phyloP scores from a whole-genome alignment of 1,284 basidiomycete genomes.

The Cutaneotrichosporon spelunceum region DNA sequence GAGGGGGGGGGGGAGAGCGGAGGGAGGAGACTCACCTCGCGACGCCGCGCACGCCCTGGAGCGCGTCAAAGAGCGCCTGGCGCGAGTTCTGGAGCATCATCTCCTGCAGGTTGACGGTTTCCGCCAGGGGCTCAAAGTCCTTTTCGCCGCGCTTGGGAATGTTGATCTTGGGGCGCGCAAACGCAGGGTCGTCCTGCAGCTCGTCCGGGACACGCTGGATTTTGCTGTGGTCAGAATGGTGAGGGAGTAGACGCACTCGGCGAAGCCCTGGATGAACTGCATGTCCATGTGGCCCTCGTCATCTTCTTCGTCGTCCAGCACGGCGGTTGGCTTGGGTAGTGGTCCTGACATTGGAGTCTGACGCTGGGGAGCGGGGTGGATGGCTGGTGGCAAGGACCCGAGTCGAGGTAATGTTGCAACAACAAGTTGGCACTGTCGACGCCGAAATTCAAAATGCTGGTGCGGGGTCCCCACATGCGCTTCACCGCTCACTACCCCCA shows the following conservation, averaged over 20 bases:
- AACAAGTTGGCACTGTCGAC: neutral
- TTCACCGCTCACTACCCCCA: neutral
- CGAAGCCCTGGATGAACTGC: slow-evolving; percentile 36
- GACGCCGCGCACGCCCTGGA: slow-evolving; percentile 68
- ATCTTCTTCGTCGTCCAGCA: slow-evolving; percentile 30
- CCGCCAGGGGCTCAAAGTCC: slow-evolving; percentile 79
- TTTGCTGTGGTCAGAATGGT: slow-evolving; percentile 29
- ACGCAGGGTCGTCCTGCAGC: slow-evolving; percentile 16
- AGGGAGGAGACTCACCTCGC: slow-evolving; percentile 59
- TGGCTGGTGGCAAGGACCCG: neutral
- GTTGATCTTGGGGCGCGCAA: slow-evolving; percentile 42
- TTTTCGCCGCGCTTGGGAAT: slow-evolving; percentile 94
- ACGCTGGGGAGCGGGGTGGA: neutral
- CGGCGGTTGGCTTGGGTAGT: neutral
- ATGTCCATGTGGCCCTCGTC: slow-evolving; percentile 37
- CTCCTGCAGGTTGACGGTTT: slow-evolving; percentile 59
- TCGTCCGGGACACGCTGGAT: slow-evolving; percentile 41
- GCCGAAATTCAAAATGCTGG: neutral
- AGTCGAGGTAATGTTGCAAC: neutral
- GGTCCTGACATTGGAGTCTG: neutral
- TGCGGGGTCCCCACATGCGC: neutral
- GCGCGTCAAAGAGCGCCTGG: slow-evolving; percentile 76
- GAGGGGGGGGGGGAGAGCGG: no score
- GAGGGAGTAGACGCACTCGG: slow-evolving; percentile 27
- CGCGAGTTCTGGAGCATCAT: slow-evolving; percentile 79